A percentile compares a stretch with the other conserved stretches of the same genome.
Evolutionary conservation across 2,329 filamentous ascomycete genomes (phyloP).

Genomic region (Pseudocercospora fijiensis): DNA sequence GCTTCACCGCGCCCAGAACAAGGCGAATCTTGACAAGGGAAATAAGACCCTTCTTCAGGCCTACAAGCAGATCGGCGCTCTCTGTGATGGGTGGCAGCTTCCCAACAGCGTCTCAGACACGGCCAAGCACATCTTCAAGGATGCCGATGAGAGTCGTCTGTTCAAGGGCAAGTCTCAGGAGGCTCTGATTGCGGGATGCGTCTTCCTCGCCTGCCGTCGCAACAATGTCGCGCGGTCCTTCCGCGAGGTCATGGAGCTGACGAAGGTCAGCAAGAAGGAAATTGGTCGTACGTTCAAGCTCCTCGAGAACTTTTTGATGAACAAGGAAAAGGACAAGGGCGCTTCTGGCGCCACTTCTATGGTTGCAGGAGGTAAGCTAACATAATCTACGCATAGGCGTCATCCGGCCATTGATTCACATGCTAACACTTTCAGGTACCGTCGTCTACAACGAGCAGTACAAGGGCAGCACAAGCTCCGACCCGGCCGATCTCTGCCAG

Average conservation of each 20-base stretch:
- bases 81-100: conserved; percentile 82
- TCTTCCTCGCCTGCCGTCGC: conserved; percentile 96
- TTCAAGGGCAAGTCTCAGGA: conserved; percentile 96
- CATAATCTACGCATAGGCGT: conserved; percentile 4
- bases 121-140: conserved; percentile 93
- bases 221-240: conserved; percentile 85
- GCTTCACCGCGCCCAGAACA: conserved; percentile 79
- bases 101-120: conserved; percentile 79
- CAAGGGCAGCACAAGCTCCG: conserved; percentile 33
- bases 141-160: conserved; percentile 85
- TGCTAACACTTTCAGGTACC: conserved; percentile 24
- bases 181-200: conserved; percentile 89
- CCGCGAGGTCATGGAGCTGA: conserved; percentile 89
- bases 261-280: conserved; percentile 93
- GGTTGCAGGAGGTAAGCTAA: conserved; percentile 52
- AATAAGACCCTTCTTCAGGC: conserved; percentile 79
- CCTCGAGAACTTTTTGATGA: conserved; percentile 82
- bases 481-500: conserved; percentile 62
- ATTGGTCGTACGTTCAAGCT: conserved; percentile 94
- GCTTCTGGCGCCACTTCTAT: conserved; percentile 26
- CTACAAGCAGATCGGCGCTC: conserved; percentile 80
- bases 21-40: conserved; percentile 74
- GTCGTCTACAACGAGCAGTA: conserved; percentile 33
- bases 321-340: conserved; percentile 62
- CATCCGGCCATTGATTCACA: conserved; percentile 21